These are phyloP conservation scores for Vigna nakashimae DNA, from an alignment of 306 rosid genomes.

Conservation along the genomic window DNA sequence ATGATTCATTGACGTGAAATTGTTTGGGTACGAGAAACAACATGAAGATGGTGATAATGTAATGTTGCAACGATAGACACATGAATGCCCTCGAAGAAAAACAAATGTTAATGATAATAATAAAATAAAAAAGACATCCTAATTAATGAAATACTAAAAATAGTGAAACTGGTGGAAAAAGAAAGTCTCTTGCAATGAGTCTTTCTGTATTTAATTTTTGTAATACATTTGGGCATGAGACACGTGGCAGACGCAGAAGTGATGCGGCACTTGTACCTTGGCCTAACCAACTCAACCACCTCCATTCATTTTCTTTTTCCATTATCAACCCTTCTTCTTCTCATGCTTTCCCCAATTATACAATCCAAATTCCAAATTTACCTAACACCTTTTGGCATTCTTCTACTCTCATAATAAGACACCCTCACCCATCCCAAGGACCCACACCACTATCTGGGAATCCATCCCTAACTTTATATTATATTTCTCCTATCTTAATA, in stretches of 20 bases:
- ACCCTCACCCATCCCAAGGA: neutral
- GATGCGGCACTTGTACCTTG: slow-evolving; percentile 36
- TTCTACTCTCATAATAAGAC: neutral
- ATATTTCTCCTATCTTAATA: neutral
- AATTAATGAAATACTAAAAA: neutral
- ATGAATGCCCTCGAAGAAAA: too few species aligned
- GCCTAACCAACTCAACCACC: slow-evolving; percentile 51
- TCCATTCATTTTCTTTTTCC: slow-evolving; percentile 15
- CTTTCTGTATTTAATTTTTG: neutral
- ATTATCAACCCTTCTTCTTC: slow-evolving; percentile 2
- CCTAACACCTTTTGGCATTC: slow-evolving; percentile 32
- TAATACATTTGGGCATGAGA: neutral
- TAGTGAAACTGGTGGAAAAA: neutral
- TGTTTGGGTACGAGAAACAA: too few species aligned
- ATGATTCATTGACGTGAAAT: too few species aligned
- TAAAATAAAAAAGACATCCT: neutral
- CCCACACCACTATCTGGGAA: slow-evolving; percentile 21
- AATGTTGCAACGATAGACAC: too few species aligned
- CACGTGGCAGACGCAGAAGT: slow-evolving; percentile 49
- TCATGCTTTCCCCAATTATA: slow-evolving; percentile 19
- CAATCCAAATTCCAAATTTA: slow-evolving; percentile 38
- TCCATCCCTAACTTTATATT: slow-evolving; percentile 6
- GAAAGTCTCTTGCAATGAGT: neutral
- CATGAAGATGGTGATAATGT: too few species aligned
- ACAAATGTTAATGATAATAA: too few species aligned